Conservation (phyloP, 1,139 yeast genomes). For the Lodderomyces pseudojiufengensis region DNA sequence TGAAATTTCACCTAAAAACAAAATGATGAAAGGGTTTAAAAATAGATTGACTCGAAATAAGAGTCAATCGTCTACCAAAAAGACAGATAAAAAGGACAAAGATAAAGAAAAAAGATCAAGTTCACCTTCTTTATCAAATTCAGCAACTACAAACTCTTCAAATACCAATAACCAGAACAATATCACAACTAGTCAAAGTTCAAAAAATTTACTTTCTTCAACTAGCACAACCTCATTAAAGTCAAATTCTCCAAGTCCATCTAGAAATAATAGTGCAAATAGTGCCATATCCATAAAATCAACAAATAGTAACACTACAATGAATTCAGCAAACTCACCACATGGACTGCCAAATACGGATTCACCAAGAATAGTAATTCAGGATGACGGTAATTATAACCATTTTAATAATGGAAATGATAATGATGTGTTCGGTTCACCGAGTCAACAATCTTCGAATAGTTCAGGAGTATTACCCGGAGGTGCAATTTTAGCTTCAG, state of each 20-base stretch:
- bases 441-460: constrained; percentile 9
- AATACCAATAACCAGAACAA: no score
- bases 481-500: constrained; percentile 1
- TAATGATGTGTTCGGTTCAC: constrained; percentile 10
- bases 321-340: constrained; percentile 15
- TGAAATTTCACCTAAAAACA: constrained; percentile 11
- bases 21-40: constrained; percentile 52
- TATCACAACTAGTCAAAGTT: constrained; percentile 21
- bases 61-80: constrained; percentile 37
- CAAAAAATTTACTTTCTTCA: constrained; percentile 23
- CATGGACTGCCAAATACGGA: constrained; percentile 16
- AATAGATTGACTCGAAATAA: constrained; percentile 46
- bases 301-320: constrained; percentile 13
- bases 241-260: constrained; percentile 28
- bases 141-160: constrained; percentile 9
- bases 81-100: constrained; percentile 30
- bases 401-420: not conserved
- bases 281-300: constrained; percentile 30
- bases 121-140: constrained; percentile 9
- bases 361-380: constrained; percentile 31
- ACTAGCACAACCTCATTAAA: constrained; percentile 22
- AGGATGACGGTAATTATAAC: constrained; percentile 11
- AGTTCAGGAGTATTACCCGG: constrained; percentile 6
- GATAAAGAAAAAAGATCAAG: constrained; percentile 21
- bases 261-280: constrained; percentile 27